Percentiles rank a stretch among this genome's conserved stretches.
phyloP scores from a whole-genome alignment of 371 early-diverging fungal genomes.

The Syncephalastrum monosporum region DNA sequence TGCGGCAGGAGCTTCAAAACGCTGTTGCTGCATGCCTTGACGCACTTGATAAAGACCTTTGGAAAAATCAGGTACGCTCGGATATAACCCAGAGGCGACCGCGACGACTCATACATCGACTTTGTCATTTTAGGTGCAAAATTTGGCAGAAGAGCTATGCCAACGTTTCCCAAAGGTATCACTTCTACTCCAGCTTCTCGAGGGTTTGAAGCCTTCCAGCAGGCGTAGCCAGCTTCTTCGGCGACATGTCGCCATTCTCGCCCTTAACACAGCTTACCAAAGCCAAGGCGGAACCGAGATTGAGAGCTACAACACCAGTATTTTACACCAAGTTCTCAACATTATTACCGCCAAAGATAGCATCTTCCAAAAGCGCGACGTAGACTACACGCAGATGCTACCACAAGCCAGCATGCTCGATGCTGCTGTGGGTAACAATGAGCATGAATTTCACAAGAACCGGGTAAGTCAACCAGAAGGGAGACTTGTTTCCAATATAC shows the following conservation, averaged over 20 bases:
- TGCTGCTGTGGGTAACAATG: constrained; percentile 29
- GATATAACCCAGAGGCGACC: not conserved
- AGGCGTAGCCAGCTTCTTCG: constrained; percentile 22
- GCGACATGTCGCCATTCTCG: constrained; percentile 23
- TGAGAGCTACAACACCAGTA: not conserved
- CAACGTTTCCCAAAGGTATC: constrained; percentile 9
- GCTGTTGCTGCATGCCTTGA: constrained; percentile 16
- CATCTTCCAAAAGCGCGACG: constrained; percentile 15
- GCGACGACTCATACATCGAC: not conserved
- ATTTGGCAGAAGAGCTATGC: constrained; percentile 17
- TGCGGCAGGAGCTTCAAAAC: constrained; percentile 29
- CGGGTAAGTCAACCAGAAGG: constrained; percentile 11
- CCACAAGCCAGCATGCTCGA: constrained; percentile 23
- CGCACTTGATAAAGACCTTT: constrained; percentile 8
- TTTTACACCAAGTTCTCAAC: not conserved
- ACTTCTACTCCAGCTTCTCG: constrained; percentile 19
- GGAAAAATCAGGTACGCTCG: constrained; percentile 19
- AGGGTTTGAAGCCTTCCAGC: constrained; percentile 25
- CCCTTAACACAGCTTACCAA: constrained; percentile 8
- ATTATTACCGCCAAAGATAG: constrained; percentile 19
- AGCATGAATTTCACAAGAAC: constrained; percentile 24
- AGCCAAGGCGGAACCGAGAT: not conserved
- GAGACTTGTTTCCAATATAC: not conserved
- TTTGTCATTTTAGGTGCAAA: constrained; percentile 15
- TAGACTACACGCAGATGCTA: constrained; percentile 24